Base-by-base conservation (phyloP, 2,329 filamentous ascomycete genomes). In the Emmonsiellopsis sp. region DNA sequence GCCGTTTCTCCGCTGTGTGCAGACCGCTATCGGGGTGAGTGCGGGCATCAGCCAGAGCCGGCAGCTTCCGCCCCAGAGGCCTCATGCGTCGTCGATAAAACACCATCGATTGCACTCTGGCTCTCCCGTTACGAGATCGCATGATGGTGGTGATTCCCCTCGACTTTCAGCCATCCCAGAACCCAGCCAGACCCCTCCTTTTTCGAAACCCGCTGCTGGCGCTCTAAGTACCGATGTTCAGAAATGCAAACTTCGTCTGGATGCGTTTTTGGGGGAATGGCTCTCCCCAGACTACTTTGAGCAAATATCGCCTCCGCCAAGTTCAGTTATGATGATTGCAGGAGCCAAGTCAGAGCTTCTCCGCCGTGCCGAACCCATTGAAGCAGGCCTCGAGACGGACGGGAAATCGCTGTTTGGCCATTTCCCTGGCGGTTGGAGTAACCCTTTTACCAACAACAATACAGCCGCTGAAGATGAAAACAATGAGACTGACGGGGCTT, bases 221-320 rank as follows among this genome's bases (percentile, higher is more conserved):
- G 37, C 35, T 9, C 2, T 43, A n/a, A 45, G 20, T 7, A 7
- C 43, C 5, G 15, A 20, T 6, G 31, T 49, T 16, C 40, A 55
- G 5, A 57, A 55, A 50, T 60, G 61, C 41, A 57, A 68, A 8
- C 72, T 98, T 47, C 86, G 93, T 0, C 79, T 98, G 5, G 93
- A 98, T 70, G 86, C 91, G 0, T 96, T 94, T 65, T 78, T 98
- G 0, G 92, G 93, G 48, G 93, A 98, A 76, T 98, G 93, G 93
- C 78, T 97, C 32, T 88, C 87, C 1, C 89, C 90, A 1, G 86
- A 91, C 65, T 98, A 98, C 69, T 98, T 92, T 64, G 90, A 95
- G 58, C 80, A 87, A 51, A 96, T 96, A 59, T 92, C 87, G 0
- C 88, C 90, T 2, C 93, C 93, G 9, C 93, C 93, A 0, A 82